These are phyloP conservation scores for Trichoderma pleuroti DNA, from an alignment of 2,329 filamentous ascomycete species.

Conservation along the genomic window DNA sequence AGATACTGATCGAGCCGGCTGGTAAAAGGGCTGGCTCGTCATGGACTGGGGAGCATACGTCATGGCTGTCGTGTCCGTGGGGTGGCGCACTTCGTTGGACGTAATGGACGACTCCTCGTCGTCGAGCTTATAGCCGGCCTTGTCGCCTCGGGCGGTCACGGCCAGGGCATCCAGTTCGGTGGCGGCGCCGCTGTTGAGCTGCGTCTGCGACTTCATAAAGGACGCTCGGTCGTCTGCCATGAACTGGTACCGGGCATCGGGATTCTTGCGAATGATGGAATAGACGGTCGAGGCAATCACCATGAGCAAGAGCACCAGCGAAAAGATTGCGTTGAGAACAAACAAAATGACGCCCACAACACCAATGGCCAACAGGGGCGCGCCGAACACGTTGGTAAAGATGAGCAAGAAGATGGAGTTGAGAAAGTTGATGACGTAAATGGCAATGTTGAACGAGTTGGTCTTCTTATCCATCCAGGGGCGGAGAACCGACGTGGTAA, in stretches of 20 bases:
- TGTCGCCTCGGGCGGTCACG: constrained; percentile 83
- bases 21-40: neutral
- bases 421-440: constrained; percentile 84
- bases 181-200: constrained; percentile 57
- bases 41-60: constrained; percentile 12
- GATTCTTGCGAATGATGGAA: constrained; percentile 86
- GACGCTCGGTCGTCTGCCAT: constrained; percentile 96
- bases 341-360: constrained; percentile 89
- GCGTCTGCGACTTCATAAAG: constrained; percentile 94
- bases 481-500: constrained; percentile 73
- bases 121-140: constrained; percentile 47
- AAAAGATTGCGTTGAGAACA: constrained; percentile 79
- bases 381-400: constrained; percentile 82
- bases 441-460: constrained; percentile 93
- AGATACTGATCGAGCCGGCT: neutral
- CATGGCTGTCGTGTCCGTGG: constrained; percentile 1
- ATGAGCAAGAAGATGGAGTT: constrained; percentile 86
- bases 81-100: constrained; percentile 29
- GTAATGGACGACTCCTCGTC: constrained; percentile 42
- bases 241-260: constrained; percentile 89
- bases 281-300: constrained; percentile 60
- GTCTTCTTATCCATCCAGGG: constrained; percentile 99
- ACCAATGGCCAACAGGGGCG: constrained; percentile 78
- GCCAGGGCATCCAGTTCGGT: constrained; percentile 89
- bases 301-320: constrained; percentile 77